Conservation (phyloP, 495 filamentous ascomycete species). For the Podospora anserina region DNA sequence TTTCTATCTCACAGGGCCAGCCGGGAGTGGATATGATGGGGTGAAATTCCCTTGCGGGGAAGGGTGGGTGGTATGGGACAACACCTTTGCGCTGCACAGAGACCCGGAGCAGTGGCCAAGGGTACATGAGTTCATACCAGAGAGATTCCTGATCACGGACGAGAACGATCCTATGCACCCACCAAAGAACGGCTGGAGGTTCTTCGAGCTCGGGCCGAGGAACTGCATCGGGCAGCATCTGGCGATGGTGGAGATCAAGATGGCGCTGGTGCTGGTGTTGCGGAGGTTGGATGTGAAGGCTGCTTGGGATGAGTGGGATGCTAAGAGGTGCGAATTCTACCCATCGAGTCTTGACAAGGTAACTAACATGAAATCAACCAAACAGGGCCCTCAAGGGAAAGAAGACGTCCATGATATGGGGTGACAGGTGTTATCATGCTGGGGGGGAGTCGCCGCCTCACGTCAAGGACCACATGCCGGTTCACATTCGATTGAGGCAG, state of each 20-base stretch:
- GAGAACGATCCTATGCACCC: conserved; percentile 28
- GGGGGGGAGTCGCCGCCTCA: neutral
- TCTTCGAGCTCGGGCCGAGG: conserved; percentile 49
- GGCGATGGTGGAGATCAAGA: conserved; percentile 42
- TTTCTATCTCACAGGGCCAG: neutral
- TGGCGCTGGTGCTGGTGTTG: conserved; percentile 14
- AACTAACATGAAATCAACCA: neutral
- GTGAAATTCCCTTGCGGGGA: neutral
- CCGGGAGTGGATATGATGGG: neutral
- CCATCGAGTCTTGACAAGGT: neutral
- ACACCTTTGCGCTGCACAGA: conserved; percentile 27
- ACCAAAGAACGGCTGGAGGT: conserved; percentile 38
- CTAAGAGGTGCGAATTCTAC: neutral
- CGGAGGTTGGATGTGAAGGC: neutral
- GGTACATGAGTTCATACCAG: conserved; percentile 41
- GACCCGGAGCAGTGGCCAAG: conserved; percentile 21
- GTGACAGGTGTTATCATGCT: neutral
- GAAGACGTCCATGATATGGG: neutral
- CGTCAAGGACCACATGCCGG: neutral
- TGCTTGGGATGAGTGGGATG: neutral
- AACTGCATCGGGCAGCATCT: conserved; percentile 53
- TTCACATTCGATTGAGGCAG: neutral
- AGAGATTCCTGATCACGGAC: conserved; percentile 36
- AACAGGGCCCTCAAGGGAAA: neutral
- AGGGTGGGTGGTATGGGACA: conserved; percentile 31